Conservation (phyloP, 2,329 filamentous ascomycete genomes). For the Alternaria sp. region DNA sequence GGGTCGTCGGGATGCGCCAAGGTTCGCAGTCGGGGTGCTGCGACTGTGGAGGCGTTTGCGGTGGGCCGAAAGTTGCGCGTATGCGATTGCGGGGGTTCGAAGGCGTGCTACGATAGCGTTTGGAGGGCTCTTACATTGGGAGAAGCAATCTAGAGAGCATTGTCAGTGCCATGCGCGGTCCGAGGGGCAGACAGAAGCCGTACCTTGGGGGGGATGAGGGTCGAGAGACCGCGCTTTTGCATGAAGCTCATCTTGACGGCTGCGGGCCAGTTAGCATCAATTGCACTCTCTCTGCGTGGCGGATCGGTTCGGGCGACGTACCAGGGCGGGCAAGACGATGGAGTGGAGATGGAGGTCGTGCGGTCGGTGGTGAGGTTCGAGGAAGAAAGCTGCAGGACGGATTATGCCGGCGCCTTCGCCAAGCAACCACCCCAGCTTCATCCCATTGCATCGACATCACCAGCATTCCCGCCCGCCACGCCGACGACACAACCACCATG, state of each 20-base stretch:
- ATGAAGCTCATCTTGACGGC: constrained; percentile 86
- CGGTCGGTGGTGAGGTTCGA: constrained; percentile 38
- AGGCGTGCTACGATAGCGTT: constrained; percentile 8
- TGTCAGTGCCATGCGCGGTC: constrained; percentile 46
- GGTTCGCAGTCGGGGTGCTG: neutral
- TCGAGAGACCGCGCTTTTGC: constrained; percentile 89
- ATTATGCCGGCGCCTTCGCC: constrained; percentile 32
- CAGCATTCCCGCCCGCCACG: constrained; percentile 18
- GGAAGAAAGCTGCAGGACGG: constrained; percentile 38
- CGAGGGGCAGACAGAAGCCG: constrained; percentile 35
- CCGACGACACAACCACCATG: constrained; percentile 42
- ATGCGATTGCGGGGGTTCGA: constrained; percentile 15
- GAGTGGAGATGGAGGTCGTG: constrained; percentile 41
- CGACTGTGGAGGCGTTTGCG: constrained; percentile 23
- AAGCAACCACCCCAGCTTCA: constrained; percentile 26
- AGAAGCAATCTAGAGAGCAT: constrained; percentile 71
- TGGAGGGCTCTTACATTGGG: constrained; percentile 71
- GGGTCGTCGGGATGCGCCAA: neutral
- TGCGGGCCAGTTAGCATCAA: constrained; percentile 48
- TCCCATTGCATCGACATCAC: constrained; percentile 30
- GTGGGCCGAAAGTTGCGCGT: constrained; percentile 13
- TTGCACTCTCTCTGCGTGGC: constrained; percentile 23
- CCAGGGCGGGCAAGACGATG: constrained; percentile 47
- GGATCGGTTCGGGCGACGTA: constrained; percentile 27
- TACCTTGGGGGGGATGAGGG: constrained; percentile 99